These are phyloP conservation scores for Boletellus deceptivus DNA, from an alignment of 1,284 basidiomycete species.

Conservation along the genomic window DNA sequence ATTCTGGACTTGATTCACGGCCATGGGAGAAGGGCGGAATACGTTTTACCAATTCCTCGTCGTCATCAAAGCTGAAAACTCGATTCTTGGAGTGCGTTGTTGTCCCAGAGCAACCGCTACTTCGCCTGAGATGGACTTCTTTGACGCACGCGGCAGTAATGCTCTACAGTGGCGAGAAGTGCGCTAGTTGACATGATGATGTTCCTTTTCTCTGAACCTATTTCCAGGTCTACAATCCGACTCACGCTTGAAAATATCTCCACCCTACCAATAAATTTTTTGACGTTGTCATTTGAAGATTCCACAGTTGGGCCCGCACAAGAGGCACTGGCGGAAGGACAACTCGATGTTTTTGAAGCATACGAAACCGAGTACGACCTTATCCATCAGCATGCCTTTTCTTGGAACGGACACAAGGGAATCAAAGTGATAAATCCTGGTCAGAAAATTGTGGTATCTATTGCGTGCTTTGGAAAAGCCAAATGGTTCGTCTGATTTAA, in stretches of 20 bases:
- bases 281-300: conserved; percentile 86
- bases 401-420: conserved; percentile 62
- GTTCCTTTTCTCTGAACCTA: conserved; percentile 6
- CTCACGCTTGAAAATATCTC: conserved; percentile 90
- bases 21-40: conserved; percentile 50
- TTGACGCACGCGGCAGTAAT: conserved; percentile 89
- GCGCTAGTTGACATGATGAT: conserved; percentile 27
- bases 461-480: conserved; percentile 84
- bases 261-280: conserved; percentile 75
- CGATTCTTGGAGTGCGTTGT: conserved; percentile 74
- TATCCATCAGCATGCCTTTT: conserved; percentile 77
- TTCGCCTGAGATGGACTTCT: conserved; percentile 84
- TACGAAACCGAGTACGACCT: conserved; percentile 90
- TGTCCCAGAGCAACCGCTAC: conserved; percentile 81
- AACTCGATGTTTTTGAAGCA: conserved; percentile 78
- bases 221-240: conserved; percentile 69
- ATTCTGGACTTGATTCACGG: conserved; percentile 65
- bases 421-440: conserved; percentile 65
- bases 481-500: conserved; percentile 68
- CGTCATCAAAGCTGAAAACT: conserved; percentile 35
- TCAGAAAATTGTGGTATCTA: conserved; percentile 62
- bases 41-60: conserved; percentile 28
- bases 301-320: conserved; percentile 79
- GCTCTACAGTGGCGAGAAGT: conserved; percentile 93
- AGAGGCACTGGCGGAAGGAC: conserved; percentile 74